Conservation (phyloP, 768 basidiomycete genomes). For the Suillus spraguei region DNA sequence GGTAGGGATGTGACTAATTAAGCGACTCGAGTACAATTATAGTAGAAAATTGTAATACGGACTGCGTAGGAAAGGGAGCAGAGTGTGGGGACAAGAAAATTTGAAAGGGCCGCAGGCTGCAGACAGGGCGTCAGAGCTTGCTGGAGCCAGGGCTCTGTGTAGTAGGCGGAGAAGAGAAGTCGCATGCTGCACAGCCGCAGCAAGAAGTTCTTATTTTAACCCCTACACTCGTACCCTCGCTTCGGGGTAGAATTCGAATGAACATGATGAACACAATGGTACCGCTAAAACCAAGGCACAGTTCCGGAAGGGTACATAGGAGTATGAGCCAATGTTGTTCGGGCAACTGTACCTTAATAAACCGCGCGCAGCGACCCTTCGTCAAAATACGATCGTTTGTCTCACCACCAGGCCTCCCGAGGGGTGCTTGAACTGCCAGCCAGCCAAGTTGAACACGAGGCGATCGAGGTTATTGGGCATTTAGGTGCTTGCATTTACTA, state of each 20-base stretch:
- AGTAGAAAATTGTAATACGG: neutral
- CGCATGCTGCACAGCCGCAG: neutral
- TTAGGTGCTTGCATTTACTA: conserved; percentile 52
- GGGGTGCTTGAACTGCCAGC: conserved; percentile 58
- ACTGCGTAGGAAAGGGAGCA: neutral
- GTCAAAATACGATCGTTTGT: conserved; percentile 41
- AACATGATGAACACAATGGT: conserved; percentile 59
- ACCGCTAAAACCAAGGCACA: conserved; percentile 66
- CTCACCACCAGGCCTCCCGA: conserved; percentile 67
- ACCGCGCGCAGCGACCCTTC: conserved; percentile 39
- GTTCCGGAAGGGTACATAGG: conserved; percentile 54
- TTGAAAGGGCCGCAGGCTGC: neutral
- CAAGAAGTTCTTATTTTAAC: neutral
- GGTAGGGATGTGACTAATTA: neutral
- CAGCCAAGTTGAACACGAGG: conserved; percentile 63
- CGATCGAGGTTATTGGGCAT: conserved; percentile 47
- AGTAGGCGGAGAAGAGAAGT: neutral
- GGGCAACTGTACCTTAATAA: conserved; percentile 42
- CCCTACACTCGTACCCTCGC: neutral
- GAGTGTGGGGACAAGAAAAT: neutral
- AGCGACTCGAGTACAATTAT: neutral
- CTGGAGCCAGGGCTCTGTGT: too few relatives aligned
- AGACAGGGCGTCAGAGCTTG: too few relatives aligned
- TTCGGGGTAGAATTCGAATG: conserved; percentile 26
- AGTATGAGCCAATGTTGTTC: conserved; percentile 47